Conservation (phyloP, 2,329 filamentous ascomycete genomes). For the Trichoderma sp. region DNA sequence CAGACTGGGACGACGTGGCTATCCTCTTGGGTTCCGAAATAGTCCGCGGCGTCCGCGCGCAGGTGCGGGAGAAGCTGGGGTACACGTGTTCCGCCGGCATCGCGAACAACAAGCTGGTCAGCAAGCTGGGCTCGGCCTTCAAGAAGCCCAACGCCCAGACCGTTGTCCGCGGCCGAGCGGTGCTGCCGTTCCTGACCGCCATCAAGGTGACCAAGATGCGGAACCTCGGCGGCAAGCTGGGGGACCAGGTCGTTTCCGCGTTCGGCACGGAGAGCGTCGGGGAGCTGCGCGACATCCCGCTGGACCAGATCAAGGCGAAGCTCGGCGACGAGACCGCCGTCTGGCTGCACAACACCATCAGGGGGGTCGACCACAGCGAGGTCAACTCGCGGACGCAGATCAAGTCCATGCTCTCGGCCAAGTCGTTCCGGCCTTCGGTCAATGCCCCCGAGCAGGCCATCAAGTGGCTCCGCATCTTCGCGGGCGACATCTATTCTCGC, state of each 20-base stretch:
- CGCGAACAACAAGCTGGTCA: conserved; percentile 89
- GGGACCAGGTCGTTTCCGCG: conserved; percentile 75
- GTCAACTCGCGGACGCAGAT: conserved; percentile 90
- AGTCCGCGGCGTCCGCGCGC: conserved; percentile 68
- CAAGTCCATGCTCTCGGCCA: conserved; percentile 96
- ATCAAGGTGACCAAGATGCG: conserved; percentile 96
- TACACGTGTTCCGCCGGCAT: conserved; percentile 94
- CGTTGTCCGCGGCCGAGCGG: conserved; percentile 81
- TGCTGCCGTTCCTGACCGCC: conserved; percentile 71
- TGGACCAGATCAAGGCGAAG: conserved; percentile 73
- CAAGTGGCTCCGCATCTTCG: conserved; percentile 88
- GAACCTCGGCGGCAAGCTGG: conserved; percentile 91
- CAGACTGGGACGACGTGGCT: conserved; percentile 94
- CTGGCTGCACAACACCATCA: conserved; percentile 81
- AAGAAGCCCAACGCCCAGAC: conserved; percentile 96
- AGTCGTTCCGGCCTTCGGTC: conserved; percentile 86
- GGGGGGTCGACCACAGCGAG: conserved; percentile 82
- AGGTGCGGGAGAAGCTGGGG: conserved; percentile 65
- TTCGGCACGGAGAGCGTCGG: conserved; percentile 79
- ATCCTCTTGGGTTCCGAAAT: conserved; percentile 88
- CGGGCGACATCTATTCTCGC: conserved; percentile 83
- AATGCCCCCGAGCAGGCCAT: conserved; percentile 72
- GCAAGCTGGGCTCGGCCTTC: conserved; percentile 86
- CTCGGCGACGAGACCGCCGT: conserved; percentile 79
- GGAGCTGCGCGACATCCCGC: conserved; percentile 67